Evolutionary conservation across 345 rosid species (phyloP).

Genomic region (Draba incana): DNA sequence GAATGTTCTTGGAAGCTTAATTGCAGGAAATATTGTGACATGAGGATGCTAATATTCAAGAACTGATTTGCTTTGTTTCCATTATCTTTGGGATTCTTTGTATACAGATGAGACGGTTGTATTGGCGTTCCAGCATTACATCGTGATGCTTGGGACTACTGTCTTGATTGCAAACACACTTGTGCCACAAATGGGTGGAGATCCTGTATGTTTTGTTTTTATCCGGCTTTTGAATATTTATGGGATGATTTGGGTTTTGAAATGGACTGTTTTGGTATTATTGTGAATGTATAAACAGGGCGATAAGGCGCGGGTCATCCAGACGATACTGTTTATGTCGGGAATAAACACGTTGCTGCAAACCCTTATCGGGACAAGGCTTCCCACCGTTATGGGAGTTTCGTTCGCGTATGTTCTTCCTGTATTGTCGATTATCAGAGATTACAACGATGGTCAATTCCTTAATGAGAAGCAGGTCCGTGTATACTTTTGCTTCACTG

Average conservation of each 20-base stretch:
- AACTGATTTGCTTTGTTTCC: not conserved
- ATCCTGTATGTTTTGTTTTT: slow-evolving; percentile 53
- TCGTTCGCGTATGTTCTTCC: slow-evolving; percentile 78
- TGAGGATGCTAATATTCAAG: not conserved
- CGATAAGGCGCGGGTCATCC: slow-evolving; percentile 88
- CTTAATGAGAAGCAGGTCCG: slow-evolving; percentile 61
- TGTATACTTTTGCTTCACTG: not conserved
- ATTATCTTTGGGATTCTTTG: slow-evolving; percentile 16
- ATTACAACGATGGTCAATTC: slow-evolving; percentile 55
- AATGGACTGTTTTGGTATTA: slow-evolving; percentile 14
- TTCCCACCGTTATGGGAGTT: slow-evolving; percentile 95
- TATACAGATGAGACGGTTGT: slow-evolving; percentile 66
- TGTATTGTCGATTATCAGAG: slow-evolving; percentile 77
- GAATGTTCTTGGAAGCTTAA: too few species aligned
- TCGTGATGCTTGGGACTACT: slow-evolving; percentile 87
- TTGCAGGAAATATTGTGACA: slow-evolving; percentile 5
- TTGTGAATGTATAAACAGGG: slow-evolving; percentile 53
- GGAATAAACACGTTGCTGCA: slow-evolving; percentile 93
- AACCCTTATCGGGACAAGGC: slow-evolving; percentile 81
- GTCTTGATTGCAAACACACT: slow-evolving; percentile 67
- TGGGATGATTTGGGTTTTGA: slow-evolving; percentile 21
- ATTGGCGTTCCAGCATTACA: slow-evolving; percentile 91
- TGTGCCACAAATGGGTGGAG: slow-evolving; percentile 89
- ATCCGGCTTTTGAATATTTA: not conserved
- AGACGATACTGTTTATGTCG: slow-evolving; percentile 80